Evolutionary conservation across 2,329 filamentous ascomycete genomes (phyloP).

Genomic region (Penicillium janthinellum): DNA sequence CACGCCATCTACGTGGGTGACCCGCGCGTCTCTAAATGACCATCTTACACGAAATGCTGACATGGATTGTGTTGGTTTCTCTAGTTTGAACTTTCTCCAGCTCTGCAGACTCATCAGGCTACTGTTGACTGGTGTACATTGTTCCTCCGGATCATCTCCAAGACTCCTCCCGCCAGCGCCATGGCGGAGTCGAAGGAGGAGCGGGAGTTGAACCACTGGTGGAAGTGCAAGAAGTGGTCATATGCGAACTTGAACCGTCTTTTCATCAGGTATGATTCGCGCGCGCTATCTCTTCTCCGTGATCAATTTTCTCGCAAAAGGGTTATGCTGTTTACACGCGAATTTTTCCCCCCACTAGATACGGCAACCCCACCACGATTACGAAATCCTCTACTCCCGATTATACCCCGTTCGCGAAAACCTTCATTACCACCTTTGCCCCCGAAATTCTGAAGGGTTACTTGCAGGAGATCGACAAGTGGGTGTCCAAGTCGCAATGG

Average conservation of each 20-base stretch:
- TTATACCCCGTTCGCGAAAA: constrained; percentile 80
- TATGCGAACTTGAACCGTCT: constrained; percentile 97
- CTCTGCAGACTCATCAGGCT: constrained; percentile 74
- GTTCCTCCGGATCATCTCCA: constrained; percentile 87
- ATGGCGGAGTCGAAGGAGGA: constrained; percentile 80
- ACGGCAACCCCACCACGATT: constrained; percentile 81
- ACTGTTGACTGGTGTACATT: constrained; percentile 97
- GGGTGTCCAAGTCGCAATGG: constrained; percentile 94
- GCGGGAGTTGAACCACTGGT: constrained; percentile 94
- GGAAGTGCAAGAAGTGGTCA: constrained; percentile 99
- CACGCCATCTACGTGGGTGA: constrained; percentile 88
- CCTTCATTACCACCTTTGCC: constrained; percentile 87
- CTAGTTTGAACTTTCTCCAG: constrained; percentile 81
- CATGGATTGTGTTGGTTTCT: constrained; percentile 26
- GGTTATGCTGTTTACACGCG: constrained; percentile 6
- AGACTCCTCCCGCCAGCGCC: constrained; percentile 75
- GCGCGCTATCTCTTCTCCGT: not conserved
- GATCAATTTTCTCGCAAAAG: not conserved
- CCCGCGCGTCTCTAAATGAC: constrained; percentile 1
- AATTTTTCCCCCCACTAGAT: constrained; percentile 55
- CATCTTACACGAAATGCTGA: constrained; percentile 28
- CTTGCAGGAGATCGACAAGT: constrained; percentile 91
- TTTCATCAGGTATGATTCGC: constrained; percentile 72
- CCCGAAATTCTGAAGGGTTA: constrained; percentile 97
- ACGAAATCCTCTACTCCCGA: constrained; percentile 74